Percentiles rank a stretch among this genome's conserved stretches.
Evolutionary conservation across 306 rosid species (phyloP).

Genomic region (Carpinus fangiana): DNA sequence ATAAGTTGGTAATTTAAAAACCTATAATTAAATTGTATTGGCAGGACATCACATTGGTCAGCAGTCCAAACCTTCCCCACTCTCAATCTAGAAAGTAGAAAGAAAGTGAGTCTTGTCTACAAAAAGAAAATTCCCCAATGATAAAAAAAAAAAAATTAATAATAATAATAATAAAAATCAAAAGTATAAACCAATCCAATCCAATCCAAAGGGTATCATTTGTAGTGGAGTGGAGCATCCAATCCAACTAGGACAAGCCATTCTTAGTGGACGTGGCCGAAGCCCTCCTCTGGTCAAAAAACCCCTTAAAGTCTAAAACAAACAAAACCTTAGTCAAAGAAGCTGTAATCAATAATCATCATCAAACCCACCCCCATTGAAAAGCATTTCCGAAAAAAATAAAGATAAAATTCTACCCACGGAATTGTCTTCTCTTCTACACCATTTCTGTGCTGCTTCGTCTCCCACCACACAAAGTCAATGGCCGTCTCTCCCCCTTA

Average conservation of each 20-base stretch:
- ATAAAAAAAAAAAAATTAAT: not conserved
- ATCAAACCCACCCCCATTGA: not conserved
- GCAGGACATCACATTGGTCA: not conserved
- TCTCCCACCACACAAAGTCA: conserved; percentile 16
- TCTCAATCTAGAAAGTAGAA: not conserved
- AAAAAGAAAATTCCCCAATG: not conserved
- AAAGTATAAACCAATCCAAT: not conserved
- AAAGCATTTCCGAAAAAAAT: not conserved
- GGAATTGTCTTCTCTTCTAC: not conserved
- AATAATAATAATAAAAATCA: too few relatives aligned
- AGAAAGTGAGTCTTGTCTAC: not conserved
- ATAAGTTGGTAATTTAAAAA: too few relatives aligned
- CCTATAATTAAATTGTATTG: not conserved
- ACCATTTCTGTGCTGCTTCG: conserved; percentile 6
- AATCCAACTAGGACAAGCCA: not conserved
- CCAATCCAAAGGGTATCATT: not conserved
- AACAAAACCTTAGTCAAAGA: conserved; percentile 17
- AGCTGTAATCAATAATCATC: not conserved
- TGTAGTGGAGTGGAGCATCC: conserved; percentile 1
- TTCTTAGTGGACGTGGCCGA: conserved; percentile 18
- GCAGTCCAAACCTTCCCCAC: not conserved
- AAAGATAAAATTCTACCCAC: not conserved
- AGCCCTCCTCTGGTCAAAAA: conserved; percentile 20
- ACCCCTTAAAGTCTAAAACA: not conserved
- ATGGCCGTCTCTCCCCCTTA: conserved; percentile 3